A percentile compares a stretch with the other conserved stretches of the same genome.
phyloP scores from a whole-genome alignment of 225 moss, liverwort and hornwort genomes.

The Bryum argenteum region DNA sequence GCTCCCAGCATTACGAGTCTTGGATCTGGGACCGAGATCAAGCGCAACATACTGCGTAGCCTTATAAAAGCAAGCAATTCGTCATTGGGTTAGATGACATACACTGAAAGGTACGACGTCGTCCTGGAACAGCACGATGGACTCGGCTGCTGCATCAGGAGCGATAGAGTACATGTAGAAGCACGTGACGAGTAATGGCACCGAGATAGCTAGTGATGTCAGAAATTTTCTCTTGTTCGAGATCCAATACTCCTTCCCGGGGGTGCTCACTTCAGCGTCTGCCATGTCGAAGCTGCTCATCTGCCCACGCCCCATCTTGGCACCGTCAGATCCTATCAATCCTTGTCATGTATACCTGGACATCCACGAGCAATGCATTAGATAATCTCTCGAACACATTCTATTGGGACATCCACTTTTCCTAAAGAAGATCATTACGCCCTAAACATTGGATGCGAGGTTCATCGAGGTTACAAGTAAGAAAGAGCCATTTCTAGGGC shows the following conservation, averaged over 20 bases:
- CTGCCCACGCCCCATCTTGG: constrained; percentile 35
- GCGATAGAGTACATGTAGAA: constrained; percentile 33
- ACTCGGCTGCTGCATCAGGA: constrained; percentile 22
- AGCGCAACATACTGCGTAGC: no score
- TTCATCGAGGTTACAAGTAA: background rate
- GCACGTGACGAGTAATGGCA: constrained; percentile 32
- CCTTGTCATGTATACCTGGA: constrained; percentile 5
- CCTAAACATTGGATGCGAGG: background rate
- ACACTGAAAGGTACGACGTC: constrained; percentile 17
- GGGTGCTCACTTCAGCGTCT: constrained; percentile 21
- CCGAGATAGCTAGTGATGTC: constrained; percentile 23
- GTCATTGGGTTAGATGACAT: background rate
- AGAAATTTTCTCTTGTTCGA: constrained; percentile 26
- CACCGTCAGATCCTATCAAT: background rate
- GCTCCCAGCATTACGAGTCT: no score
- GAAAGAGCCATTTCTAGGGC: background rate
- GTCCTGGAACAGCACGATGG: constrained; percentile 24
- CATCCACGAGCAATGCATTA: background rate
- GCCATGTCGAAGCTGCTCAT: constrained; percentile 25
- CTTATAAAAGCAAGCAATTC: background rate
- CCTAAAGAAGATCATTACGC: no score
- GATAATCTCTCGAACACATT: background rate
- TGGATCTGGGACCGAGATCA: no score
- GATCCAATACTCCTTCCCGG: constrained; percentile 24
- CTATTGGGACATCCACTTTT: no score